Evolutionary conservation across 73 alveolate genomes (phyloP).

Genomic region (Paramecium pentaurelia): DNA sequence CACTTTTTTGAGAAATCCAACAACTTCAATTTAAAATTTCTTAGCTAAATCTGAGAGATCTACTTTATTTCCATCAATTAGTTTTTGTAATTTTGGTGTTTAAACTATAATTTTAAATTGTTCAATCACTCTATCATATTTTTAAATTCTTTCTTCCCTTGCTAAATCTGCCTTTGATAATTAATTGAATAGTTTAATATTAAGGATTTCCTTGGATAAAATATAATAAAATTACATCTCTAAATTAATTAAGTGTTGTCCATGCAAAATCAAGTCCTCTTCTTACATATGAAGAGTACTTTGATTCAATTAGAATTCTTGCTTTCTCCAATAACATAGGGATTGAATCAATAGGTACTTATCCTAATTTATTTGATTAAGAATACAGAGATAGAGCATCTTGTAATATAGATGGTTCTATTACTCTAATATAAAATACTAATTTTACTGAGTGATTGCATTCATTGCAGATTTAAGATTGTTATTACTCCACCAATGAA

Average conservation of each 20-base stretch:
- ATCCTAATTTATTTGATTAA: neutral
- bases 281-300: neutral
- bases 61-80: slow-evolving; percentile 48
- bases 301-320: neutral
- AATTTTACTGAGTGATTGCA: slow-evolving; percentile 22
- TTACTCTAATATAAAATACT: neutral
- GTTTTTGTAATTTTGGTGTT: slow-evolving; percentile 28
- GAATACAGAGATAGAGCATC: slow-evolving; percentile 18
- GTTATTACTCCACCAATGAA: slow-evolving; percentile 34
- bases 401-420: slow-evolving; percentile 1
- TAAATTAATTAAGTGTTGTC: neutral
- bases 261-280: slow-evolving; percentile 28
- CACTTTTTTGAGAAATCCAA: slow-evolving; percentile 33
- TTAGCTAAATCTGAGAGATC: slow-evolving; percentile 43
- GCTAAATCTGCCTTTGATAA: slow-evolving; percentile 57
- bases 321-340: slow-evolving; percentile 11
- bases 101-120: slow-evolving; percentile 28
- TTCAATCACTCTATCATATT: slow-evolving; percentile 51
- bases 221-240: neutral
- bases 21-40: slow-evolving; percentile 19
- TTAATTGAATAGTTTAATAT: slow-evolving; percentile 10
- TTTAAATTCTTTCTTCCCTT: slow-evolving; percentile 54
- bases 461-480: slow-evolving; percentile 38
- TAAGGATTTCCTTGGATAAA: slow-evolving; percentile 42
- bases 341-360: neutral